Conservation (phyloP, 495 filamentous ascomycete genomes). For the Aspergillus saccharolyticus region DNA sequence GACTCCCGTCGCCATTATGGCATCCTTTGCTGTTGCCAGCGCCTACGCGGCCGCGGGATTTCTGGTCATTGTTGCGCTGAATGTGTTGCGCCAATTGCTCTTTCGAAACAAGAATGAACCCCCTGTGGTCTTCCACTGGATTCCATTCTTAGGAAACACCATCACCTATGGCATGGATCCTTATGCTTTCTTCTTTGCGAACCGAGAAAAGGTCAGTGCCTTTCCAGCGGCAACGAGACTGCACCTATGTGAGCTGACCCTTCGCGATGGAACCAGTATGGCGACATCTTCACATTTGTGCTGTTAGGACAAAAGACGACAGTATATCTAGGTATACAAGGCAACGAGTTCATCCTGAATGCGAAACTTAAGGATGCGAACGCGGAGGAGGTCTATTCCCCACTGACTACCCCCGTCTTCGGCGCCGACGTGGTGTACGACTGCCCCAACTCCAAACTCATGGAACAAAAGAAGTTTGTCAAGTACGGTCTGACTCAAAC, state of each 20-base stretch:
- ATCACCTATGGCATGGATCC: constrained; percentile 80
- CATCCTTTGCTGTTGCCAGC: constrained; percentile 12
- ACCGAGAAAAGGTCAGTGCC: constrained; percentile 58
- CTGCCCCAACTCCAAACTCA: constrained; percentile 78
- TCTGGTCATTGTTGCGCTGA: constrained; percentile 53
- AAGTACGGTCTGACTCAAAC: constrained; percentile 76
- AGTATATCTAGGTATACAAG: constrained; percentile 68
- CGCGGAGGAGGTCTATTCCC: constrained; percentile 77
- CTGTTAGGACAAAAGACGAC: constrained; percentile 72
- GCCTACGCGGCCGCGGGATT: constrained; percentile 24
- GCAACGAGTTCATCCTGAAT: constrained; percentile 85
- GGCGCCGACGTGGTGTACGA: constrained; percentile 85
- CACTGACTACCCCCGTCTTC: constrained; percentile 80
- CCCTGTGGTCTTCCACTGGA: constrained; percentile 78
- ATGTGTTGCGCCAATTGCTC: constrained; percentile 63
- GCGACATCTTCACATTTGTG: constrained; percentile 76
- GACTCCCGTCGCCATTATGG: constrained; percentile 10
- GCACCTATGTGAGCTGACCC: constrained; percentile 2
- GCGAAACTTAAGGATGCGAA: constrained; percentile 76
- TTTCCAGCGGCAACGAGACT: background rate
- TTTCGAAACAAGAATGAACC: constrained; percentile 70
- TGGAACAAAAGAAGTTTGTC: constrained; percentile 88
- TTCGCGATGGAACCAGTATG: constrained; percentile 48
- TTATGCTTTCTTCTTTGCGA: constrained; percentile 68
- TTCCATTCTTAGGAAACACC: constrained; percentile 75